Evolutionary conservation across 257 asterid species (phyloP), one percentile per base, ranked within the genome.

Genomic region (Pogostemon cablin): DNA sequence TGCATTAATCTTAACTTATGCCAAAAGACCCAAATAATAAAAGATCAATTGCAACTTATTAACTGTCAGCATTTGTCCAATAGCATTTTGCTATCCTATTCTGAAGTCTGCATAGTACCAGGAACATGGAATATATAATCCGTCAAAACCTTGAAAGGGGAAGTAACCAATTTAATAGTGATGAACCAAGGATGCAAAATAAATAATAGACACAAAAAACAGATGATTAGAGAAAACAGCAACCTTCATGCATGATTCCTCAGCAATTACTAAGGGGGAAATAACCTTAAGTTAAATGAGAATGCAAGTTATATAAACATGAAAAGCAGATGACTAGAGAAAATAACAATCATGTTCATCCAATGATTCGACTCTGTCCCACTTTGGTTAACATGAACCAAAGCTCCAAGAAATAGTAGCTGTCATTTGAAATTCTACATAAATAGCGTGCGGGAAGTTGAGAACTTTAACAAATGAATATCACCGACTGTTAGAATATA

Each of bases 401-500:
- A 57, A 62, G 52, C 68, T 53, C 44, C 58, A 39, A 15, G 35
- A 66, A 49, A n/a, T n/a, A 66, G 12, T 65, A 42, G 59, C 38
- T 67, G 48, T 7, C 49, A 20, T 25, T 2, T 37, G 64, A 52
- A 63, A 20, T 40, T 53, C 42, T 53, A 53, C 44, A 42, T 34
- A 7, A 41, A 62, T 41, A 48, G 3, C 5, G 17, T 50, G 44
- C 0, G 40, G 12, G 8, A 32, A 12, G 17, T 11, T 53, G 37
- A 62, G 8, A 42, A 63, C 41, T 38, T 25, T 25, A 25, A 34
- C 20, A 60, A 25, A 32, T 1, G 15, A 52, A 11, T 9, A 25
- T 52, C 54, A 68, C 10, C 3, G 54, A 68, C 54, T 9, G 49
- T 62, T 10, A 55, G 62, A 42, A 55, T 42, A 15, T 20, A 49